Evolutionary conservation across 2,329 filamentous ascomycete species (phyloP).

Genomic region (Hymenoscyphus occultus): DNA sequence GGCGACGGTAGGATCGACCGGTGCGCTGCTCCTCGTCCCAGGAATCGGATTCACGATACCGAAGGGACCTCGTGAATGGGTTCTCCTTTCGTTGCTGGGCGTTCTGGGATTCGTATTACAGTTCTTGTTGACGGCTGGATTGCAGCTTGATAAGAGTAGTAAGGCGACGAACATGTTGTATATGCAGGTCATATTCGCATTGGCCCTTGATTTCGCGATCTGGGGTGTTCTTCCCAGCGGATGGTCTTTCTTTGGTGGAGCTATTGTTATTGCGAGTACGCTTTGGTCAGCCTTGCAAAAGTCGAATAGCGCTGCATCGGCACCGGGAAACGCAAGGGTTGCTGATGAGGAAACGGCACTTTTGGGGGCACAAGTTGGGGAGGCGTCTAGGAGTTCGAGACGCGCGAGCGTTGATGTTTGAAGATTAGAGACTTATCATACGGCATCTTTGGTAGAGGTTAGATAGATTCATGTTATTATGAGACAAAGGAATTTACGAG

Average conservation of each 20-base stretch:
- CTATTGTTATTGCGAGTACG: slow-evolving; percentile 33
- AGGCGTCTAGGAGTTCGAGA: slow-evolving; percentile 18
- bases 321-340: neutral
- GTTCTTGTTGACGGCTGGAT: slow-evolving; percentile 76
- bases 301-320: slow-evolving; percentile 3
- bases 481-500: neutral
- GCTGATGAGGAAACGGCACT: slow-evolving; percentile 34
- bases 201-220: slow-evolving; percentile 33
- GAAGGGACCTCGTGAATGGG: slow-evolving; percentile 49
- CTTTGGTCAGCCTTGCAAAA: slow-evolving; percentile 34
- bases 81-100: slow-evolving; percentile 66
- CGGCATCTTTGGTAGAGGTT: neutral
- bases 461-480: neutral
- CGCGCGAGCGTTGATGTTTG: slow-evolving; percentile 19
- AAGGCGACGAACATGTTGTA: slow-evolving; percentile 62
- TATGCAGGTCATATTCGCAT: slow-evolving; percentile 66
- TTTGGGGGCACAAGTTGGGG: slow-evolving; percentile 23
- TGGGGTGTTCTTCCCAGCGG: slow-evolving; percentile 32
- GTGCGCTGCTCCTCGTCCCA: slow-evolving; percentile 45
- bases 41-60: slow-evolving; percentile 46
- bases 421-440: neutral
- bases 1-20: slow-evolving; percentile 64
- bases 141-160: slow-evolving; percentile 45
- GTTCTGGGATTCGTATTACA: slow-evolving; percentile 78
- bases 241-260: slow-evolving; percentile 33